Conservation (phyloP, 2,329 filamentous ascomycete genomes). For the Aaosphaeria arxii region DNA sequence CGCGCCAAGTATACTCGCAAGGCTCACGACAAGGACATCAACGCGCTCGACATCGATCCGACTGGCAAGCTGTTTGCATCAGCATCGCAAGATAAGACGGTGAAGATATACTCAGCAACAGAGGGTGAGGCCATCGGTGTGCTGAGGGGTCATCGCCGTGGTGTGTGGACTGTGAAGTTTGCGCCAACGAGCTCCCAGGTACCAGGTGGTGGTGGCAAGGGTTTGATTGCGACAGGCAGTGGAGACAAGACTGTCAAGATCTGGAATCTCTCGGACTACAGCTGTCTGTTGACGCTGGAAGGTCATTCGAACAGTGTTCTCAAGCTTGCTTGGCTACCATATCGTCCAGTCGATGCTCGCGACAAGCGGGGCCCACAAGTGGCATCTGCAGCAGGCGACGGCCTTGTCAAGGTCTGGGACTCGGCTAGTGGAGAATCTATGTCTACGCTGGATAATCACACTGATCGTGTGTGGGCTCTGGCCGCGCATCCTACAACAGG, state of each 20-base stretch:
- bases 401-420: constrained; percentile 95
- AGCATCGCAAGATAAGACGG: constrained; percentile 91
- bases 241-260: constrained; percentile 91
- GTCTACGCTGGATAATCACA: constrained; percentile 93
- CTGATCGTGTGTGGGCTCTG: constrained; percentile 91
- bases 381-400: constrained; percentile 87
- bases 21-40: constrained; percentile 98
- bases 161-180: constrained; percentile 94
- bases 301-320: constrained; percentile 94
- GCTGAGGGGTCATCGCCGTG: constrained; percentile 85
- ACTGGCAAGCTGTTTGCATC: constrained; percentile 82
- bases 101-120: constrained; percentile 93
- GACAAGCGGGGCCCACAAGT: constrained; percentile 65
- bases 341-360: constrained; percentile 36
- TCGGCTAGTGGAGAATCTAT: constrained; percentile 79
- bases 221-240: constrained; percentile 82
- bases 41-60: constrained; percentile 80
- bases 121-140: constrained; percentile 91
- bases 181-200: constrained; percentile 71
- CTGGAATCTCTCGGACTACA: constrained; percentile 91
- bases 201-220: constrained; percentile 62
- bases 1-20: constrained; percentile 83
- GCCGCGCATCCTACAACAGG: constrained; percentile 63
- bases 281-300: constrained; percentile 89
- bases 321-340: constrained; percentile 83